Conservation (phyloP, 345 rosid species). For the Salix viminalis region DNA sequence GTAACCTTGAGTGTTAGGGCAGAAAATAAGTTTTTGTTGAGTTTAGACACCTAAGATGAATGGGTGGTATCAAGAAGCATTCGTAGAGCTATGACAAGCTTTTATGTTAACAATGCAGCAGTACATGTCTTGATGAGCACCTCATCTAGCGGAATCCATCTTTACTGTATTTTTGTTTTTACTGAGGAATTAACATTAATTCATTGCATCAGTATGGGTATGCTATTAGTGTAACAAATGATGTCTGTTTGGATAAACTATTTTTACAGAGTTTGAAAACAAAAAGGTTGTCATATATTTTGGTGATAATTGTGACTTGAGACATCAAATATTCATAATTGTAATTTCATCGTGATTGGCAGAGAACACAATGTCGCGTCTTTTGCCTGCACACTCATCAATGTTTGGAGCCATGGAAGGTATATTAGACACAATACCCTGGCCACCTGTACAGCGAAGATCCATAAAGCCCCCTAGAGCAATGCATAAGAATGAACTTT, state of each 20-base stretch:
- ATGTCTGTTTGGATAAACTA: neutral
- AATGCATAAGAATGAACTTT: constrained; percentile 32
- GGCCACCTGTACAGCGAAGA: neutral
- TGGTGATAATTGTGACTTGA: no score
- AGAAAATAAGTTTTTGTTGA: neutral
- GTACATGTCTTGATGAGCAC: neutral
- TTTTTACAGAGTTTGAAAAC: neutral
- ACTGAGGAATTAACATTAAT: neutral
- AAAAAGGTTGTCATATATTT: no score
- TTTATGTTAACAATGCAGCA: neutral
- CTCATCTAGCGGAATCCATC: neutral
- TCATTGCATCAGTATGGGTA: neutral
- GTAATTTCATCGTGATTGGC: neutral
- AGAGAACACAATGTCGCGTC: constrained; percentile 9
- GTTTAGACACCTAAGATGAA: neutral
- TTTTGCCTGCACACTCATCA: constrained; percentile 4
- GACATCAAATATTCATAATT: neutral
- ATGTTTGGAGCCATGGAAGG: constrained; percentile 11
- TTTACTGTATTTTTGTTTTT: neutral
- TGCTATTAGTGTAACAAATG: neutral
- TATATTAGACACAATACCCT: neutral
- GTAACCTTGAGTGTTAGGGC: neutral
- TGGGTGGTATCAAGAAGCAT: neutral
- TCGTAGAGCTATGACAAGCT: neutral
- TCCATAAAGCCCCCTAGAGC: constrained; percentile 15